Percentiles rank a stretch among this genome's conserved stretches.
phyloP scores from a whole-genome alignment of 495 filamentous ascomycete genomes.

The Chaetomium cochliodes region DNA sequence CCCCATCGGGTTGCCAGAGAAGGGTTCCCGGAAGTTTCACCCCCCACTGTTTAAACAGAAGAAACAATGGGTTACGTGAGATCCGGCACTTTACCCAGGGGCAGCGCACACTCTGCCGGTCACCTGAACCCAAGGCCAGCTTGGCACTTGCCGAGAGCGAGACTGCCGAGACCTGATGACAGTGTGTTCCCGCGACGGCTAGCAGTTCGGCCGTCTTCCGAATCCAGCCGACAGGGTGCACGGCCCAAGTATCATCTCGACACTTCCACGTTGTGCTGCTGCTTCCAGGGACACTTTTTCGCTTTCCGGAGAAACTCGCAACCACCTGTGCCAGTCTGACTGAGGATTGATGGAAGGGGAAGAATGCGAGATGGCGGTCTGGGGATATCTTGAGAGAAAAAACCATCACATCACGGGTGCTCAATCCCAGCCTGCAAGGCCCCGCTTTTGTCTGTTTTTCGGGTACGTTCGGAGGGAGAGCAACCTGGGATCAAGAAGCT shows the following conservation, averaged over 20 bases:
- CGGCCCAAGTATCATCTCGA: neutral
- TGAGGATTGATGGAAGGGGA: neutral
- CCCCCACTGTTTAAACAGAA: neutral
- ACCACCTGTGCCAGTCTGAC: neutral
- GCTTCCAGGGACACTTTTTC: neutral
- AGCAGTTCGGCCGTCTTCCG: neutral
- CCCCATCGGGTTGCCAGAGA: constrained; percentile 1
- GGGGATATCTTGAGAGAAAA: neutral
- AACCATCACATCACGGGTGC: constrained; percentile 8
- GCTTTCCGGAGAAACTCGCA: neutral
- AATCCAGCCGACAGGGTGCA: constrained; percentile 12
- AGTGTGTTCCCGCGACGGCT: neutral
- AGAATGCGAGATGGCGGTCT: constrained; percentile 1
- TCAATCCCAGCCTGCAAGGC: neutral
- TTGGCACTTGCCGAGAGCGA: constrained; percentile 9
- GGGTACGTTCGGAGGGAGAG: constrained; percentile 13
- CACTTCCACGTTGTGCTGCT: neutral
- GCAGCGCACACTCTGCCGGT: constrained; percentile 4
- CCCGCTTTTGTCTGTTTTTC: constrained; percentile 3
- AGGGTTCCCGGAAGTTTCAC: neutral
- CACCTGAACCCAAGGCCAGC: constrained; percentile 7
- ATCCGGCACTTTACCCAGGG: neutral
- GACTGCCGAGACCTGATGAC: constrained; percentile 9
- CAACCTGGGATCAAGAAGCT: constrained; percentile 2
- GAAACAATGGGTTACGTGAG: no score